Base-by-base conservation (phyloP, 2,329 filamentous ascomycete species). In the Trematosphaeria pertusa region DNA sequence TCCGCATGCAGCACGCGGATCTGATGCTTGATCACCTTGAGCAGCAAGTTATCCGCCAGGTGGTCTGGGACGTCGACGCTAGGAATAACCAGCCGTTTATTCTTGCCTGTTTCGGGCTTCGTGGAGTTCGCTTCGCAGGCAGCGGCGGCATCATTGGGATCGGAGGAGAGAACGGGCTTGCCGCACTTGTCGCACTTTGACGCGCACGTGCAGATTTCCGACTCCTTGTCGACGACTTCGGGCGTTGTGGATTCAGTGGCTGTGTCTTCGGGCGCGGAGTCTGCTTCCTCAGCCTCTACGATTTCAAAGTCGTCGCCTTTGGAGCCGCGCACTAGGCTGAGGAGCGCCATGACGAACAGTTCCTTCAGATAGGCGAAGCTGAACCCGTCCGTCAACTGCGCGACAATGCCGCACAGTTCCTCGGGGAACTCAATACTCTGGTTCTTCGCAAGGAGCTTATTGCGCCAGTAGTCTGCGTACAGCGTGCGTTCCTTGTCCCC, bases 341-440 rank as follows among this genome's bases (percentile, higher is more conserved):
- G 43, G 19, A 75, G 54, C 2, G 69, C 55, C 54, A 65, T 68
- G 21, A 75, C 66, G 45, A 73, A 75, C 3, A 72, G 50, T 48
- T 75, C 73, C 47, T 75, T 73, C 33, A 75, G 55, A 35, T 75
- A 75, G 5, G 73, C 73, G 35, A 75, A 75, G 41, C 64, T 71
- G 46, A 75, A 75, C 0, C 65, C 71, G 22, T 72, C 66, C 0
- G 70, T 73, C 22, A 75, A 53, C 39, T 63, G 45, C 6, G 70
- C 67, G 21, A 73, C 58, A 1, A 67, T 49, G 1, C 33, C 32
- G 43, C 65, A 67, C 7, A 75, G 50, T 43, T 65, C 64, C 34
- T 70, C 63, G 0, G 71, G 72, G 30, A 73, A 74, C 20, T 70
- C 70, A 2, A 75, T 56, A 1, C 44, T 54, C 15, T 52, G 44